A percentile compares a stretch with the other conserved stretches of the same genome.
Evolutionary conservation across 2,329 filamentous ascomycete genomes (phyloP).

Genomic region (Paecilomyces formosus): DNA sequence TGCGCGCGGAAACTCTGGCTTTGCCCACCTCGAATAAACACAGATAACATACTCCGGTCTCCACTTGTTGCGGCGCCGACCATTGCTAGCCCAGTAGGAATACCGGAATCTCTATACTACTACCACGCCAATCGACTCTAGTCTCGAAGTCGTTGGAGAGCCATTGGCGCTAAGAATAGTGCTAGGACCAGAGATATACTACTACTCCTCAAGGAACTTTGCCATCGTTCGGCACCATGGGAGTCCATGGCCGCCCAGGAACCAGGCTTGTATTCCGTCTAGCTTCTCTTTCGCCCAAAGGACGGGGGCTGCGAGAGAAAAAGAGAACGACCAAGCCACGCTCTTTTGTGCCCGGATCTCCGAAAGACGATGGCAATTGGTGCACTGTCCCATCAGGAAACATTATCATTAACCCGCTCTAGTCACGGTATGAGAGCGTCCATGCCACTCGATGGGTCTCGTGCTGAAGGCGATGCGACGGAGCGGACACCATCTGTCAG

Average conservation of each 20-base stretch:
- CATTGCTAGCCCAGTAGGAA: not conserved
- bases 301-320: not conserved
- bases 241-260: not conserved
- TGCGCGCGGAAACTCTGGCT: not conserved
- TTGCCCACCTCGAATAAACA: not conserved
- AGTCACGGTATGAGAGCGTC: not conserved
- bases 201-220: not conserved
- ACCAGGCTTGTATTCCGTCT: not conserved
- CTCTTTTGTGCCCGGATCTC: not conserved
- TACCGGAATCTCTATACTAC: not conserved
- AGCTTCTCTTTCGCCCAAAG: not conserved
- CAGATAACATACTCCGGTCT: not conserved
- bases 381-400: not conserved
- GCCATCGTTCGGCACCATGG: not conserved
- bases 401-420: not conserved
- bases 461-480: not conserved
- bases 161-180: not conserved
- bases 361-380: not conserved
- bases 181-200: too few relatives aligned
- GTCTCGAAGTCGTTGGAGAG: not conserved
- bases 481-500: not conserved
- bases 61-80: not conserved
- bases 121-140: not conserved
- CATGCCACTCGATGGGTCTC: not conserved
- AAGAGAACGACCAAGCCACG: not conserved